A percentile compares a stretch with the other conserved stretches of the same genome.
Evolutionary conservation across 768 basidiomycete species (phyloP).

Genomic region (Lactifluus piperatus): DNA sequence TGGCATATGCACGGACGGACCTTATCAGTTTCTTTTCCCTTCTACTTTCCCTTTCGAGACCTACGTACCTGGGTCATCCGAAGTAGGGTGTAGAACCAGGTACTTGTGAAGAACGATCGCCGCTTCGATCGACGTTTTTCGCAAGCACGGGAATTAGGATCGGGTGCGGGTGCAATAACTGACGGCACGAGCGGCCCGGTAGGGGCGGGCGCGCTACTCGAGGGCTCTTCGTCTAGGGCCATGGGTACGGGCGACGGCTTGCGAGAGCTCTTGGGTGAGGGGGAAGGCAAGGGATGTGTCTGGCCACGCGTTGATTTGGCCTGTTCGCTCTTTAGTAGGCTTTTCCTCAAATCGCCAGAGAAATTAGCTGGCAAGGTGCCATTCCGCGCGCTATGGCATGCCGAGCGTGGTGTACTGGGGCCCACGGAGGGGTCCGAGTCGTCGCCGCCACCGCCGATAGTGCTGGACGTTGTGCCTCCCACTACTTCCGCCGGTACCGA

Average conservation of each 20-base stretch:
- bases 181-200: neutral
- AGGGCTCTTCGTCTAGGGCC: constrained; percentile 27
- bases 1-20: constrained; percentile 26
- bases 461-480: neutral
- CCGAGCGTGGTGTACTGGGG: neutral
- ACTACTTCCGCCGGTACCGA: neutral
- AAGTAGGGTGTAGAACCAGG: constrained; percentile 77
- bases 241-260: constrained; percentile 41
- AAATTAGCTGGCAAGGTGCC: constrained; percentile 19
- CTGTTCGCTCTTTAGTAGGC: constrained; percentile 73
- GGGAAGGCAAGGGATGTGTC: constrained; percentile 40
- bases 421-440: neutral
- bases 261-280: constrained; percentile 40
- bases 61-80: constrained; percentile 74
- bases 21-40: neutral
- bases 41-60: neutral
- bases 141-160: neutral
- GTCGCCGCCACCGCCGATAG: neutral
- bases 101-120: constrained; percentile 81
- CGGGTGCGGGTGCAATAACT: neutral
- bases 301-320: constrained; percentile 63
- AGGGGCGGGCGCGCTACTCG: constrained; percentile 1
- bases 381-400: constrained; percentile 1
- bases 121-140: constrained; percentile 33
- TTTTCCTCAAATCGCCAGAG: constrained; percentile 64